phyloP scores from a whole-genome alignment of 2,329 filamentous ascomycete species.

The Rhinocladiella similis region DNA sequence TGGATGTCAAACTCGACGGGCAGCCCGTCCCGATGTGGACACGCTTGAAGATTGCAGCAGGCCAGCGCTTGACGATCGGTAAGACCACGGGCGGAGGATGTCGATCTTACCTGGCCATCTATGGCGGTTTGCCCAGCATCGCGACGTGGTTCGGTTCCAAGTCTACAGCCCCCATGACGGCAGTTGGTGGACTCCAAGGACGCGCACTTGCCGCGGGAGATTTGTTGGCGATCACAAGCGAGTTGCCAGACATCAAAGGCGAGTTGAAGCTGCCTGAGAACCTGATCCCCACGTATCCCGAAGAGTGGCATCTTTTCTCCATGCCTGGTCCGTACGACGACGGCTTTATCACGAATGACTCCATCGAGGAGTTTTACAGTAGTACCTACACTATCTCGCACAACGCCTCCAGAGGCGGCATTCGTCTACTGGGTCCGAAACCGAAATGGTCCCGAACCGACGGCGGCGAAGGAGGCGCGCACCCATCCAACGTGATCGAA shows the following conservation, averaged over 20 bases:
- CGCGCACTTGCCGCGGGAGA: conserved; percentile 57
- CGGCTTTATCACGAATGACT: conserved; percentile 53
- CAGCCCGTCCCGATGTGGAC: conserved; percentile 56
- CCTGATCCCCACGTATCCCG: conserved; percentile 51
- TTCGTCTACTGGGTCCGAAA: conserved; percentile 59
- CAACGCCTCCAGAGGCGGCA: conserved; percentile 60
- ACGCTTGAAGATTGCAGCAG: conserved; percentile 50
- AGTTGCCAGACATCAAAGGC: conserved; percentile 36
- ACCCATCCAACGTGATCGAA: conserved; percentile 61
- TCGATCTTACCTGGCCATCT: conserved; percentile 59
- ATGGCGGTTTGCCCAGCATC: conserved; percentile 56
- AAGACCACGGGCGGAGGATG: conserved; percentile 55
- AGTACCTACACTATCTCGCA: conserved; percentile 62
- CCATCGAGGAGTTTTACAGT: conserved; percentile 58
- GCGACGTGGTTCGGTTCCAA: conserved; percentile 61
- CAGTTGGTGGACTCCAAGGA: conserved; percentile 62
- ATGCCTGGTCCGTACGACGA: conserved; percentile 60
- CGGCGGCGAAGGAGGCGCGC: conserved; percentile 64
- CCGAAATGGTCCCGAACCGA: conserved; percentile 60
- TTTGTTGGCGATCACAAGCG: conserved; percentile 47
- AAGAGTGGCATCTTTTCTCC: conserved; percentile 53
- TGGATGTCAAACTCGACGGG: conserved; percentile 55
- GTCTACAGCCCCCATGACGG: conserved; percentile 58
- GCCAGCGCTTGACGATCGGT: conserved; percentile 57
- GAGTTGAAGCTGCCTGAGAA: conserved; percentile 44